Base-by-base conservation (phyloP, 2,329 filamentous ascomycete genomes). In the Epicoccum nigrum region DNA sequence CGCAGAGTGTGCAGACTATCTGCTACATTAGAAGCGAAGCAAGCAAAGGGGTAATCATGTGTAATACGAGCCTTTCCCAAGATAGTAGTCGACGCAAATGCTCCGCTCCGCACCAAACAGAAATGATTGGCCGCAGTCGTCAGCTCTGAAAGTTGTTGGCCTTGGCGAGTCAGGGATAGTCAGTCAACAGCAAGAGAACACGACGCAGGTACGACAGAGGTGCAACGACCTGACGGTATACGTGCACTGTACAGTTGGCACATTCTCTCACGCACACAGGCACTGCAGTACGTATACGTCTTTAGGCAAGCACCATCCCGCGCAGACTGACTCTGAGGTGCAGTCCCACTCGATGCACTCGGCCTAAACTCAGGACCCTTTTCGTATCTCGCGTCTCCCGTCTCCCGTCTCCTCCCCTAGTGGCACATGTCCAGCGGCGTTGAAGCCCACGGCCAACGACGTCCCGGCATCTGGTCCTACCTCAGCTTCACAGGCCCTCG, bases 381-480 rank as follows among this genome's bases (percentile, higher is more conserved):
- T 58, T 40, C 44, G 43, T 55, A 39, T 42, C 53, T 54, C n/a
- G n/a, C n/a, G n/a, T n/a, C n/a, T n/a, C n/a, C n/a, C n/a, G n/a
- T n/a, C n/a, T n/a, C n/a, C n/a, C n/a, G n/a, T n/a, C n/a, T n/a
- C n/a, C 58, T 54, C 51, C 76, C 51, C 46, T 57, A 54, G 59
- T 64, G 59, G 74, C 69, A 27, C 23, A 83, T 83, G 81, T 83
- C 81, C 74, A 81, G 79, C 74, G 77, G 77, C 59, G 71, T 79
- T 62, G 77, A 81, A 73, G 73, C 76, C 63, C 51, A 56, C 58
- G 63, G 63, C 60, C 76, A 75, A 72, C 72, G 74, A 65, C 76
- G 75, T 65, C 74, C 77, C 61, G 75, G 72, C 60, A 76, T 82
- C 63, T 82, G 79, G 76, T 81, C 80, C 41, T 80, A 82, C 70